phyloP scores from a whole-genome alignment of 2,329 filamentous ascomycete species.

The Hypomyces perniciosus region DNA sequence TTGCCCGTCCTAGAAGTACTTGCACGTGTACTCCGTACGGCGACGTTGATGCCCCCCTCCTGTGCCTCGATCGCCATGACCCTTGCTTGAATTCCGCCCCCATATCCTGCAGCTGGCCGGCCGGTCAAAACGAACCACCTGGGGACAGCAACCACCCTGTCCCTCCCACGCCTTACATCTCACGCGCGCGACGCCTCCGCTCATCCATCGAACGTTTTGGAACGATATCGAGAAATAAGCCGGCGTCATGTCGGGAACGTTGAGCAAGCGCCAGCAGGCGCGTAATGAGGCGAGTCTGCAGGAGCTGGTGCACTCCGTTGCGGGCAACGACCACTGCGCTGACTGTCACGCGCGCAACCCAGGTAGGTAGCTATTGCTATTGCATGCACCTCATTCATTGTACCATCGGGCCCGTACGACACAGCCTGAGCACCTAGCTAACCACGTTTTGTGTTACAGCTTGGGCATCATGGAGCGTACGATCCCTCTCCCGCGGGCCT shows the following conservation, averaged over 20 bases:
- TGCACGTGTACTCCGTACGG: background rate
- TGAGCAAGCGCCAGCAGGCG: conserved; percentile 96
- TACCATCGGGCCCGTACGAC: conserved; percentile 4
- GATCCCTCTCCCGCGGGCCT: conserved; percentile 28
- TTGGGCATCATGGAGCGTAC: conserved; percentile 96
- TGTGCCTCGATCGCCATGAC: conserved; percentile 11
- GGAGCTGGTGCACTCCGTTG: conserved; percentile 74
- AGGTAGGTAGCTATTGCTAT: conserved; percentile 50
- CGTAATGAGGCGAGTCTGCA: conserved; percentile 91
- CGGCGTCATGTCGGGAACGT: conserved; percentile 57
- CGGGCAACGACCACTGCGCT: conserved; percentile 89
- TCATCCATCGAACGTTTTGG: conserved; percentile 1
- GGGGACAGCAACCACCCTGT: conserved; percentile 2
- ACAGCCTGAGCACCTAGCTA: conserved; percentile 17
- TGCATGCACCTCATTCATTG: background rate
- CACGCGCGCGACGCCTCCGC: conserved; percentile 3
- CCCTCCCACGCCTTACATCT: conserved; percentile 1
- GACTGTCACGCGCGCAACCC: conserved; percentile 90
- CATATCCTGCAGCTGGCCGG: conserved; percentile 9
- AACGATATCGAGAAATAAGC: background rate
- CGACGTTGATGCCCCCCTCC: conserved; percentile 3
- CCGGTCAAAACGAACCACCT: conserved; percentile 9
- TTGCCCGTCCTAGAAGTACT: background rate
- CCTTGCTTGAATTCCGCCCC: conserved; percentile 10
- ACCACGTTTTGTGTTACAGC: conserved; percentile 42